Evolutionary conservation across 31 red algal genomes (phyloP).

Genomic region (Asparagopsis taxiformis): DNA sequence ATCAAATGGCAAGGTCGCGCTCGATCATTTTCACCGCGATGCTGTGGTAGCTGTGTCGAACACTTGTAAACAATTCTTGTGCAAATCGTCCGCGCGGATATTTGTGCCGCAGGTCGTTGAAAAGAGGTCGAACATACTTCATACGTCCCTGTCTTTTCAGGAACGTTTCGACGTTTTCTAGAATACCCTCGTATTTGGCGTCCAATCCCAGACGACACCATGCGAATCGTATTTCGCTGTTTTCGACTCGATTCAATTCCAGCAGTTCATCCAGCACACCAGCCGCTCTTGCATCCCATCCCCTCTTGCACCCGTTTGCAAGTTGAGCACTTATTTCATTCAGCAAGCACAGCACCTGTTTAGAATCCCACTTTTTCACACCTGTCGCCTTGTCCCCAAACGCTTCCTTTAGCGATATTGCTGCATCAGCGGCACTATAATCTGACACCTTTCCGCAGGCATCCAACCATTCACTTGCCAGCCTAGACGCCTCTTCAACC

Average conservation of each 20-base stretch:
- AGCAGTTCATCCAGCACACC: slow-evolving; percentile 24
- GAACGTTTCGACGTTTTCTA: slow-evolving; percentile 66
- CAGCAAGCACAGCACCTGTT: slow-evolving; percentile 45
- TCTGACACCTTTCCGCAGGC: slow-evolving; percentile 6
- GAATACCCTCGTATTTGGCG: slow-evolving; percentile 30
- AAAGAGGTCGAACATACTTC: slow-evolving; percentile 89
- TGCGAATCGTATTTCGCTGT: slow-evolving; percentile 64
- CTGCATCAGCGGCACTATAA: slow-evolving; percentile 13
- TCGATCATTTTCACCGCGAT: slow-evolving; percentile 79
- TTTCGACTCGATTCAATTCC: slow-evolving; percentile 31
- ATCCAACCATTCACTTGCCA: slow-evolving; percentile 22
- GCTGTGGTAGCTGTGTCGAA: slow-evolving; percentile 58
- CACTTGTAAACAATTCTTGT: slow-evolving; percentile 41
- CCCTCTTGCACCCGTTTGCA: background rate
- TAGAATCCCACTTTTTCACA: slow-evolving; percentile 32
- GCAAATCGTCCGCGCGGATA: slow-evolving; percentile 55
- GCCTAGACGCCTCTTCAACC: slow-evolving; percentile 22
- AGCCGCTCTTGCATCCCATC: slow-evolving; percentile 29
- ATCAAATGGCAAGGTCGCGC: no score
- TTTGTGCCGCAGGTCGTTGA: slow-evolving; percentile 43
- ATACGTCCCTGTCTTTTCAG: slow-evolving; percentile 72
- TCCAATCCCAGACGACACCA: slow-evolving; percentile 63
- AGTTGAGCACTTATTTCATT: slow-evolving; percentile 24
- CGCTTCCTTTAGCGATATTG: background rate
- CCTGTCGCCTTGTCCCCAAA: slow-evolving; percentile 5